Evolutionary conservation across 2,329 filamentous ascomycete genomes (phyloP).

Genomic region (Neonectria sp.): DNA sequence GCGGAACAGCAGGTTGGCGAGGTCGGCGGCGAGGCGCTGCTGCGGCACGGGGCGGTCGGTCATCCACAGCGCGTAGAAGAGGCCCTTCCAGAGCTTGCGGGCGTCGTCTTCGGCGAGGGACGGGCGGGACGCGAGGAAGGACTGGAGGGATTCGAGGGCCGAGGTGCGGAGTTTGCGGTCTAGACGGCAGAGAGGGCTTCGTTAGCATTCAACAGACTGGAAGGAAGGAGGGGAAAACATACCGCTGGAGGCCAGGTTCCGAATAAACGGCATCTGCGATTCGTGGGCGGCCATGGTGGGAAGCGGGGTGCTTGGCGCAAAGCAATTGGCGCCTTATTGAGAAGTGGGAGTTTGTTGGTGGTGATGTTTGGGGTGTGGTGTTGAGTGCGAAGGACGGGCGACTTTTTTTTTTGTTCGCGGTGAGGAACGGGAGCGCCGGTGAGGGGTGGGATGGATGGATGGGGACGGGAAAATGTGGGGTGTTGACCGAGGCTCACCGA

Average conservation of each 20-base stretch:
- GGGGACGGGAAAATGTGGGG: constrained; percentile 35
- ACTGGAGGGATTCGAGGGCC: constrained; percentile 82
- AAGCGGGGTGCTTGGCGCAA: constrained; percentile 16
- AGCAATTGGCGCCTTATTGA: constrained; percentile 30
- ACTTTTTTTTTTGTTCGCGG: constrained; percentile 49
- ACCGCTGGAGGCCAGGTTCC: constrained; percentile 89
- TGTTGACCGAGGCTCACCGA: constrained; percentile 19
- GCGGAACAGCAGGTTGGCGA: constrained; percentile 76
- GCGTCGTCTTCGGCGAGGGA: constrained; percentile 78
- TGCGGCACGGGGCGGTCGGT: constrained; percentile 91
- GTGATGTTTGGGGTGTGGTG: constrained; percentile 30
- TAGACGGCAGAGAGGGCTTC: constrained; percentile 53
- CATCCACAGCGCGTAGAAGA: constrained; percentile 96
- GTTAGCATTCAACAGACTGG: constrained; percentile 12
- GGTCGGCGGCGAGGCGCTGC: constrained; percentile 84
- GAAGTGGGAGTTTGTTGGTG: neutral
- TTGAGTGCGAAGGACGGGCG: constrained; percentile 36
- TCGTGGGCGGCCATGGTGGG: constrained; percentile 51
- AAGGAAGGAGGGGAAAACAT: constrained; percentile 51
- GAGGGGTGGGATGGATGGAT: constrained; percentile 36
- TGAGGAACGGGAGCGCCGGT: constrained; percentile 7
- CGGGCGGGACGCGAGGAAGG: constrained; percentile 78
- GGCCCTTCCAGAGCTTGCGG: constrained; percentile 93
- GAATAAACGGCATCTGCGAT: constrained; percentile 80
- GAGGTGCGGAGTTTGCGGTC: constrained; percentile 85